Evolutionary conservation across 1,284 basidiomycete genomes (phyloP).

Genomic region (Rhodotorula sp.): DNA sequence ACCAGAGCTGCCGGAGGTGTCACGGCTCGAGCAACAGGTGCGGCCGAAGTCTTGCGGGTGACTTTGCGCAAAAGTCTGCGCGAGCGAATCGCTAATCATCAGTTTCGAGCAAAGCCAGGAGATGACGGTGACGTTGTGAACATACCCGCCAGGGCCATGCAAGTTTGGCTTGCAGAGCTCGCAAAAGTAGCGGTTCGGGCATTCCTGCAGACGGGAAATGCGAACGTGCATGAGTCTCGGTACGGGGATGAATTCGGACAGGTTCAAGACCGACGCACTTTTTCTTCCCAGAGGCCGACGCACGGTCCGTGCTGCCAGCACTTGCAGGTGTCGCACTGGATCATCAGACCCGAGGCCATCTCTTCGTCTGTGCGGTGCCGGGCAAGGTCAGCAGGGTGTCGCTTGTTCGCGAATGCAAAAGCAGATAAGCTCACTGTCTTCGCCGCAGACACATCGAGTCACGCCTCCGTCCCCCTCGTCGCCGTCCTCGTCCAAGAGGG

Average conservation of each 20-base stretch:
- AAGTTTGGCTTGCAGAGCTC: slow-evolving; percentile 76
- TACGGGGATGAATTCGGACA: background rate
- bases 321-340: slow-evolving; percentile 94
- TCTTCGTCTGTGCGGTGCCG: slow-evolving; percentile 60
- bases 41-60: slow-evolving; percentile 25
- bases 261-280: slow-evolving; percentile 49
- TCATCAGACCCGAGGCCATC: slow-evolving; percentile 68
- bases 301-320: slow-evolving; percentile 98
- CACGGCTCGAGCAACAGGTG: slow-evolving; percentile 5
- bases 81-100: background rate
- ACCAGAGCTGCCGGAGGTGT: slow-evolving; percentile 1
- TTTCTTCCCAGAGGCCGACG: slow-evolving; percentile 87
- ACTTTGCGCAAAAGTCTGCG: slow-evolving; percentile 37
- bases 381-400: background rate
- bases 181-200: slow-evolving; percentile 69
- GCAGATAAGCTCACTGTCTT: slow-evolving; percentile 62
- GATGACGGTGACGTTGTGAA: slow-evolving; percentile 51
- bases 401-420: too few relatives aligned
- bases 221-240: background rate
- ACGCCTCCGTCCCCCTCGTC: slow-evolving; percentile 64
- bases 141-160: slow-evolving; percentile 48
- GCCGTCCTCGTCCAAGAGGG: slow-evolving; percentile 26
- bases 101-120: background rate
- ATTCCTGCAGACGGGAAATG: slow-evolving; percentile 38
- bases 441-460: slow-evolving; percentile 91